Percentiles rank a stretch among this genome's conserved stretches.
These are phyloP conservation scores for Pythium aquatile DNA, from an alignment of 352 stramenopile genomes.

Conservation along the genomic window DNA sequence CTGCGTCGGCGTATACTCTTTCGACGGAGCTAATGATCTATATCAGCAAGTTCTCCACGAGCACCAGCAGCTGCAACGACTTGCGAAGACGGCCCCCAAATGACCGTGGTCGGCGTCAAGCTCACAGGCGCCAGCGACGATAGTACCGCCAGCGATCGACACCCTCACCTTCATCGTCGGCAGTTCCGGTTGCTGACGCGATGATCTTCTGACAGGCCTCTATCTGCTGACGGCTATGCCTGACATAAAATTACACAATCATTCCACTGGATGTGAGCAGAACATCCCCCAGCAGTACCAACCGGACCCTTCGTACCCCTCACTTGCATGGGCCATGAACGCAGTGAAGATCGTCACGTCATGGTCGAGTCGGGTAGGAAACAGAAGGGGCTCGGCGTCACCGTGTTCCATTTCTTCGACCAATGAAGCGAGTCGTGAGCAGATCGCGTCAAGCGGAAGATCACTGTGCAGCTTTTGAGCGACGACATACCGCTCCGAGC, in stretches of 20 bases:
- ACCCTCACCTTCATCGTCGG: constrained; percentile 19
- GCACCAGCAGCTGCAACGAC: not conserved
- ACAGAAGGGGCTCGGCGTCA: not conserved
- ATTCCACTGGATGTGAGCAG: not conserved
- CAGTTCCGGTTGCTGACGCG: not conserved
- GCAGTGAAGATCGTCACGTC: constrained; percentile 12
- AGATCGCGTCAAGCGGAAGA: constrained; percentile 3
- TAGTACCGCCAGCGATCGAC: constrained; percentile 33
- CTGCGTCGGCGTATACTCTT: constrained; percentile 93
- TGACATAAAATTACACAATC: not conserved
- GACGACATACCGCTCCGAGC: constrained; percentile 76
- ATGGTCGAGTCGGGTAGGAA: not conserved
- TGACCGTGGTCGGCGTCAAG: not conserved
- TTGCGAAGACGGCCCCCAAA: not conserved
- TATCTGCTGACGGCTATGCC: constrained; percentile 9
- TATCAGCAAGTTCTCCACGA: constrained; percentile 44
- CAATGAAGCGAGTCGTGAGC: not conserved
- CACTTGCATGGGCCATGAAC: constrained; percentile 41
- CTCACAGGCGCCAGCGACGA: constrained; percentile 30
- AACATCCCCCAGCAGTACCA: too few species aligned
- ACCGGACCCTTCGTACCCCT: constrained; percentile 14
- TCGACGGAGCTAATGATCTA: constrained; percentile 93
- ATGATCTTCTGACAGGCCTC: constrained; percentile 15
- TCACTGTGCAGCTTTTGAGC: constrained; percentile 28
- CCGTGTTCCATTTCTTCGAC: constrained; percentile 2